These are phyloP conservation scores for Syzygium aqueum DNA, from an alignment of 345 rosid genomes.

Conservation along the genomic window DNA sequence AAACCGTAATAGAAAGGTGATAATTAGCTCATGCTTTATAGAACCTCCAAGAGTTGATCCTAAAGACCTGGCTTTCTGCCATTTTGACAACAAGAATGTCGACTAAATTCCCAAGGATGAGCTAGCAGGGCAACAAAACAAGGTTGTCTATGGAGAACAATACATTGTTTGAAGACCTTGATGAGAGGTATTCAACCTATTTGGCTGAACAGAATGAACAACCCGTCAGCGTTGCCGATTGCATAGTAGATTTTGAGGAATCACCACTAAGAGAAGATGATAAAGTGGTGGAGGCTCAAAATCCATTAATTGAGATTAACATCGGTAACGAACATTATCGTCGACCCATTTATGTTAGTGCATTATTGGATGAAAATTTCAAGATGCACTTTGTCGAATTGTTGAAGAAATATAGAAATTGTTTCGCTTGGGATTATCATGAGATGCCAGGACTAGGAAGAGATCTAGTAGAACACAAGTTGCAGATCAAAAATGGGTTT, in stretches of 20 bases:
- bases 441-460: too few relatives aligned
- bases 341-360: too few relatives aligned
- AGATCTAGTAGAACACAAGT: too few relatives aligned
- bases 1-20: not conserved
- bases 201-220: not conserved
- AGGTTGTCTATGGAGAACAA: not conserved
- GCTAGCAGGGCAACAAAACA: too few relatives aligned
- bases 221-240: not conserved
- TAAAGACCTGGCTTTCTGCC: not conserved
- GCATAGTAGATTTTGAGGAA: not conserved
- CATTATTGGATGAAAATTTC: too few relatives aligned
- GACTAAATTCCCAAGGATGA: not conserved
- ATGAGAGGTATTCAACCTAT: not conserved
- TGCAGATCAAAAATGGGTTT: too few relatives aligned
- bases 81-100: not conserved
- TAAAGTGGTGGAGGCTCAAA: not conserved
- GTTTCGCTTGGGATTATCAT: too few relatives aligned
- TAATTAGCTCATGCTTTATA: not conserved
- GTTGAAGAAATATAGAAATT: too few relatives aligned
- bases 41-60: not conserved
- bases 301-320: too few relatives aligned
- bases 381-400: too few relatives aligned
- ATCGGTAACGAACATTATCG: too few relatives aligned
- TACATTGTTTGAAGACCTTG: not conserved
- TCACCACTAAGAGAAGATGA: not conserved